Base-by-base conservation (phyloP, 1,284 basidiomycete species). In the Cryptococcus maquisensis region DNA sequence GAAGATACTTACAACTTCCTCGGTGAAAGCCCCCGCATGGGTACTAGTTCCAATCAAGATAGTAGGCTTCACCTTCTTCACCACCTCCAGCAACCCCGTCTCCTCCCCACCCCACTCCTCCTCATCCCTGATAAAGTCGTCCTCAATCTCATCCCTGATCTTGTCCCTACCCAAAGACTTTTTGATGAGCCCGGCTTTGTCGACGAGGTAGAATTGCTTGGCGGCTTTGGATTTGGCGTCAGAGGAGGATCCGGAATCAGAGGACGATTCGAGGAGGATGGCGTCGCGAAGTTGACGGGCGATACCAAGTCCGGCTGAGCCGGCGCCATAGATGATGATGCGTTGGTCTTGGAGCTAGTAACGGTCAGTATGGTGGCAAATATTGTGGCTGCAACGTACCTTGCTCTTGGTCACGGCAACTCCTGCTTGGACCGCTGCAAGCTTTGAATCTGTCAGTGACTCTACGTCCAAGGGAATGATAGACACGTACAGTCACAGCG, bases 21-120 rank as follows among this genome's bases (percentile, higher is more conserved):
- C 83, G 4, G 82, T 86, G 74, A 93, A 95, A n/a, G 86, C 87
- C 2, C 87, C 86, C 18, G 81, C 79, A 39, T 83, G 79, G 0
- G 90, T 93, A 52, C 86, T 90, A 56, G 86, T 87, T 38, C 90
- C 91, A 60, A 91, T 88, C 41, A 91, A 69, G 16, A 90, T 81
- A 0, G 88, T 91, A 40, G 84, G 84, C 55, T 80, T 81, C 40
- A 86, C 81, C 57, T 79, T 78, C 74, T 82, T 81, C 55, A 91
- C 82, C 3, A 87, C 85, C 40, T 89, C 85, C 48, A 86, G 68
- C 51, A 90, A 73, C 12, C 69, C 69, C 46, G 84, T 77, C 56
- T 81, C 80, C 4, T 79, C 79, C 10, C 73, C 76, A 48, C 66
- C 60, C 43, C 75, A 78, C 23, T 78, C 79, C 52, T 62, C 1